These are phyloP conservation scores for Aspergillus mulundensis DNA, from an alignment of 495 filamentous ascomycete species.

Conservation along the genomic window DNA sequence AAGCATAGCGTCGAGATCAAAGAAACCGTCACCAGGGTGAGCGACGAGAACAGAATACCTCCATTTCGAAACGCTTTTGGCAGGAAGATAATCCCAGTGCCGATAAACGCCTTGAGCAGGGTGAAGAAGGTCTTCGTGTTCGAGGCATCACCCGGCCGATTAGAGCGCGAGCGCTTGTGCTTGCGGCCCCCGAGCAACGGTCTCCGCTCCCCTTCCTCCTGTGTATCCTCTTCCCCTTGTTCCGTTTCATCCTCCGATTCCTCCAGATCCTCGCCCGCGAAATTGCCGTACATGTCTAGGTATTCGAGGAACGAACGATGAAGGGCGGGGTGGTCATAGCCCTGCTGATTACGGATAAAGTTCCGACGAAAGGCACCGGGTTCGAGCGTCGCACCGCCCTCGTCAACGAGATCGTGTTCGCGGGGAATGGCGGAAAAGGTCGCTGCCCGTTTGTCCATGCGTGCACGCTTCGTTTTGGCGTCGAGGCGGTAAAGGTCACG, in stretches of 20 bases:
- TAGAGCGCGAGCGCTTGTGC: slow-evolving; percentile 41
- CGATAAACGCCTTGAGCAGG: slow-evolving; percentile 87
- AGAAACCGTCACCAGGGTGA: slow-evolving; percentile 74
- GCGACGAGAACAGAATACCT: slow-evolving; percentile 86
- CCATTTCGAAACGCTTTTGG: slow-evolving; percentile 85
- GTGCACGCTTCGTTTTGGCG: slow-evolving; percentile 36
- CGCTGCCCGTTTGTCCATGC: slow-evolving; percentile 48
- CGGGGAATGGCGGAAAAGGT: slow-evolving; percentile 48
- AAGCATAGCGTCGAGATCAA: slow-evolving; percentile 84
- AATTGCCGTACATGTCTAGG: slow-evolving; percentile 64
- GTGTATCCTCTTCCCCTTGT: slow-evolving; percentile 25
- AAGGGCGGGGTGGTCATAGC: slow-evolving; percentile 35
- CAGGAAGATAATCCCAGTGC: slow-evolving; percentile 86
- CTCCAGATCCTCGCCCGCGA: slow-evolving; percentile 66
- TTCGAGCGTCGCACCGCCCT: slow-evolving; percentile 37
- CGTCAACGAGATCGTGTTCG: slow-evolving; percentile 42
- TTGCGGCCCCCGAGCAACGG: slow-evolving; percentile 53
- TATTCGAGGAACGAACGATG: slow-evolving; percentile 66
- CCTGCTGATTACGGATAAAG: slow-evolving; percentile 49
- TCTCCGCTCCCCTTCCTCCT: slow-evolving; percentile 27
- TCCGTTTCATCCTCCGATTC: slow-evolving; percentile 61
- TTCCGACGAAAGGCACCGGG: slow-evolving; percentile 62
- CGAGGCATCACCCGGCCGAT: slow-evolving; percentile 51
- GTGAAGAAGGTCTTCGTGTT: slow-evolving; percentile 64
- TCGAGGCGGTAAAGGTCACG: slow-evolving; percentile 63